Evolutionary conservation across 345 rosid species (phyloP), one percentile per base, ranked within the genome.

Genomic region (Erodium maritimum): DNA sequence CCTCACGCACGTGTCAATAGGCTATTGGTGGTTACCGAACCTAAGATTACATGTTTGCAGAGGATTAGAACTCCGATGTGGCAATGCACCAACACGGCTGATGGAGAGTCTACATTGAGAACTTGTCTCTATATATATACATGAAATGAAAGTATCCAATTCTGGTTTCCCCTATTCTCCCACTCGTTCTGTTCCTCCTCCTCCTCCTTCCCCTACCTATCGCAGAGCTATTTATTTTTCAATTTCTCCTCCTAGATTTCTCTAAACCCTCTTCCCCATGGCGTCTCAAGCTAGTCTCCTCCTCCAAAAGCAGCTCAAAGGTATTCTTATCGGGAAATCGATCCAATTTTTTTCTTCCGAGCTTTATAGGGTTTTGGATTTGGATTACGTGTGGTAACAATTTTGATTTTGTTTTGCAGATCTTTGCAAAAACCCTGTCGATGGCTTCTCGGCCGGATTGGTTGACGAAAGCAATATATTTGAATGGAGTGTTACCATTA

Each of bases 391-490:
- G n/a, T n/a, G n/a, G n/a, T n/a, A 37, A 46, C 59, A 52, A 19
- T 45, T 58, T 65, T 50, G 29, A 48, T 61, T 65, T 29, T 42
- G 60, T 60, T 64, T 13, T 57, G 69, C 80, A 90, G 97, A 87
- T 87, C 97, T 87, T 55, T 87, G 97, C 60, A 90, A 79, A 75
- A 71, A 76, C 6, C 97, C 95, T 0, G 95, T 90, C 19, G 94
- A 85, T 80, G 97, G 97, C 64, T 90, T 90, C 80, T 90, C 95
- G 19, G 93, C 95, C 21, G 97, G 97, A 23, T 75, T 90, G 70
- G 84, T 87, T 21, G 89, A 87, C 58, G 97, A 90, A 70, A 72
- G 14, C 21, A 71, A 90, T 58, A 67, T 90, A 24, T 90, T 90
- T 23, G 83, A 82, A 65, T 87, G 97, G 95, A 82, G 86, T 66